Conservation (phyloP, 257 asterid species). For the Jacaranda mimosifolia region DNA sequence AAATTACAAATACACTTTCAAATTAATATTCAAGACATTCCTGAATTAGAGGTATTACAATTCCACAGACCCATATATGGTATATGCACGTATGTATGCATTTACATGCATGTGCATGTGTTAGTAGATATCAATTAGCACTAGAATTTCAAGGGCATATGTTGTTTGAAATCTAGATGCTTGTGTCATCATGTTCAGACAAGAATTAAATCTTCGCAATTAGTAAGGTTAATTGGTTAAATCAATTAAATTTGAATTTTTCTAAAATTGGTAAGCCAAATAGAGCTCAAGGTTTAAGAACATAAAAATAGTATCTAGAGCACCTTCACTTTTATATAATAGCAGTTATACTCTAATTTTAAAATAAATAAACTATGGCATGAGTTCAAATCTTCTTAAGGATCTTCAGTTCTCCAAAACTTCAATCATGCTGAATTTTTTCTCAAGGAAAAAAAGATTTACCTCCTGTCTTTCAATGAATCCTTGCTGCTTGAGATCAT, state of each 20-base stretch:
- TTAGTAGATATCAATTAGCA: neutral
- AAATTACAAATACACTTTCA: slow-evolving; percentile 6
- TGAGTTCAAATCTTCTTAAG: slow-evolving; percentile 9
- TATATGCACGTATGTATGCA: neutral
- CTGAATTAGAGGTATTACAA: too few species aligned
- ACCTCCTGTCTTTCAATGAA: slow-evolving; percentile 92
- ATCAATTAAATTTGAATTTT: slow-evolving; percentile 3
- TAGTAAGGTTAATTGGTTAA: neutral
- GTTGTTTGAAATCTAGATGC: neutral
- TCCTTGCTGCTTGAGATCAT: slow-evolving; percentile 94
- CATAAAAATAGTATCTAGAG: slow-evolving; percentile 1
- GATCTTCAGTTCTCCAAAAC: slow-evolving; percentile 7
- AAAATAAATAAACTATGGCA: neutral
- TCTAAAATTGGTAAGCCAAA: neutral
- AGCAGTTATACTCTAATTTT: neutral
- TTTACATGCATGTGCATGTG: neutral
- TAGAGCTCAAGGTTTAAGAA: slow-evolving; percentile 6
- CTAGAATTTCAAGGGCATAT: neutral
- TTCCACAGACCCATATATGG: neutral
- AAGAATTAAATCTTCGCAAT: slow-evolving; percentile 14
- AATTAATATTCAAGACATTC: too few species aligned
- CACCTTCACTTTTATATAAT: slow-evolving; percentile 3
- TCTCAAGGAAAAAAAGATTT: slow-evolving; percentile 29
- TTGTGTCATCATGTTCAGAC: neutral
- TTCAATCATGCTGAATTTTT: slow-evolving; percentile 18